phyloP scores from a whole-genome alignment of 208 protist species.

The Leishmania tropica region DNA sequence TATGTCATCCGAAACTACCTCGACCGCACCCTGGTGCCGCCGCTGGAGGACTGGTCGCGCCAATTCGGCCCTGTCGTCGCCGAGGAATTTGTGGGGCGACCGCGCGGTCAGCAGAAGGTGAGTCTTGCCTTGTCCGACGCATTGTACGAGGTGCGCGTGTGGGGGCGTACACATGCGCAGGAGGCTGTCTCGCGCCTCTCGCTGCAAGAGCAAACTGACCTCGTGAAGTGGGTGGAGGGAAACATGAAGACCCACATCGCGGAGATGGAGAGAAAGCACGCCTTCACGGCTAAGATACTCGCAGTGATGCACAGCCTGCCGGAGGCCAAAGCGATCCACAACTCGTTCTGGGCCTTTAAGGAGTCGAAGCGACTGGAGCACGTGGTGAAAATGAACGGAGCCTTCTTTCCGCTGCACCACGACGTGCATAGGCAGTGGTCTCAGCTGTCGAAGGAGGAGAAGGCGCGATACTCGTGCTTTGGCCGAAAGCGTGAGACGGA shows the following conservation, averaged over 20 bases:
- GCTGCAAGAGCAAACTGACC: slow-evolving; percentile 34
- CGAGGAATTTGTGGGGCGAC: slow-evolving; percentile 25
- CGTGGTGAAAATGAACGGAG: slow-evolving; percentile 42
- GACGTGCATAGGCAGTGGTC: slow-evolving; percentile 22
- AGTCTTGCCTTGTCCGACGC: slow-evolving; percentile 9
- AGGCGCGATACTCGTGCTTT: slow-evolving; percentile 62
- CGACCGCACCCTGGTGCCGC: slow-evolving; percentile 40
- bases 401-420: slow-evolving; percentile 26
- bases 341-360: slow-evolving; percentile 33
- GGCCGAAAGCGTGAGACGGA: slow-evolving; percentile 22
- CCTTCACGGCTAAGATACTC: slow-evolving; percentile 59
- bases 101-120: slow-evolving; percentile 3
- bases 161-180: slow-evolving; percentile 25
- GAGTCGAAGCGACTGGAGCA: slow-evolving; percentile 33
- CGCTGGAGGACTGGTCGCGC: slow-evolving; percentile 47
- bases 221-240: slow-evolving; percentile 29
- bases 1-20: slow-evolving; percentile 21
- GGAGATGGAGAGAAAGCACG: slow-evolving; percentile 39
- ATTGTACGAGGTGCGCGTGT: slow-evolving; percentile 12
- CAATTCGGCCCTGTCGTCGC: slow-evolving; percentile 33
- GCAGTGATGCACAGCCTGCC: slow-evolving; percentile 51
- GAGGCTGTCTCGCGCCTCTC: slow-evolving; percentile 37
- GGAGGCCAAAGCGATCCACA: slow-evolving; percentile 63
- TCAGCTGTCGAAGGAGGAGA: slow-evolving; percentile 46
- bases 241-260: slow-evolving; percentile 21